phyloP scores from a whole-genome alignment of 768 basidiomycete genomes.

The Phylloporus sp. region DNA sequence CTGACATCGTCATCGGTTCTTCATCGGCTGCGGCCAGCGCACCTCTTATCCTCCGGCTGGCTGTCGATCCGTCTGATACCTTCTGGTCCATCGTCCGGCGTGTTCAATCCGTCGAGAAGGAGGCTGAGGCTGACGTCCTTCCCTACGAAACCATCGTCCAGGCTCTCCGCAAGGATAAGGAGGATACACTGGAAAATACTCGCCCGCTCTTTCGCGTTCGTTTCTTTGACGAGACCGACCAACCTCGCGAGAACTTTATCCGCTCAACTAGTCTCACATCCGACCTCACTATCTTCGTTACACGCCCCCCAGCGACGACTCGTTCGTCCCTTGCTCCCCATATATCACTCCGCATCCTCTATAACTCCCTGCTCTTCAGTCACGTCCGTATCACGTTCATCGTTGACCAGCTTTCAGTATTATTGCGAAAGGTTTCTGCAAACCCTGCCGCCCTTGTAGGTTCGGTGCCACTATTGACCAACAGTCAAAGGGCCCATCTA shows the following conservation, averaged over 20 bases:
- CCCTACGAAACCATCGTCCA: conserved; percentile 76
- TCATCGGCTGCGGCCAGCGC: conserved; percentile 72
- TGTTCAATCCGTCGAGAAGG: conserved; percentile 77
- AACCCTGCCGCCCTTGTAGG: conserved; percentile 72
- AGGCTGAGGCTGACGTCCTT: conserved; percentile 77
- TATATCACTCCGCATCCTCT: conserved; percentile 79
- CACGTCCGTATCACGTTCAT: conserved; percentile 70
- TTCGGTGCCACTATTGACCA: conserved; percentile 74
- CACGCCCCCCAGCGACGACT: conserved; percentile 61
- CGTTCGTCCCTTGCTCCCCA: conserved; percentile 68
- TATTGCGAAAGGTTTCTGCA: conserved; percentile 67
- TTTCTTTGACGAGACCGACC: conserved; percentile 92
- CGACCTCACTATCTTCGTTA: conserved; percentile 91
- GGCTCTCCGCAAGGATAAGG: conserved; percentile 63
- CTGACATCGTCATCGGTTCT: conserved; percentile 86
- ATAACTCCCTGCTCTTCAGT: conserved; percentile 94
- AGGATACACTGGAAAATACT: conserved; percentile 47
- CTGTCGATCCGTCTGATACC: conserved; percentile 79
- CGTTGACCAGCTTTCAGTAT: conserved; percentile 78
- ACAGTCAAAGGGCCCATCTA: conserved; percentile 61
- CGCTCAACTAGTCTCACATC: conserved; percentile 78
- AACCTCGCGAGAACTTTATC: conserved; percentile 69
- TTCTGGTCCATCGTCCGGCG: conserved; percentile 87
- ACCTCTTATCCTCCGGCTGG: conserved; percentile 80
- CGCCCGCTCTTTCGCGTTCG: conserved; percentile 85